Evolutionary conservation across 2,329 filamentous ascomycete species (phyloP), one percentile per base, ranked within the genome.

Genomic region (Trichoderma oligosporum): DNA sequence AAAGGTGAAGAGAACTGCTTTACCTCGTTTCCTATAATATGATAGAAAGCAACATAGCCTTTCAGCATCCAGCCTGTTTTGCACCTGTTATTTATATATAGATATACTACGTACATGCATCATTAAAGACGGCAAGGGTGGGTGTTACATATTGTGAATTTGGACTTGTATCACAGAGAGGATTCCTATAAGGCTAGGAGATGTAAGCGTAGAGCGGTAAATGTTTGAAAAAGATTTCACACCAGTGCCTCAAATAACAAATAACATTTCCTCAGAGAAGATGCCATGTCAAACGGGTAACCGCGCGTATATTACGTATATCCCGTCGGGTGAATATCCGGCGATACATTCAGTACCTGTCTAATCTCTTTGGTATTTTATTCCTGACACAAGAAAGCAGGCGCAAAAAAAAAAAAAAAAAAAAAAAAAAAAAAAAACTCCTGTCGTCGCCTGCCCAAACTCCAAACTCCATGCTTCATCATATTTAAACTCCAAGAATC

Each of bases 381-480:
- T n/a, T n/a, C n/a, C n/a, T n/a, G n/a, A n/a, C n/a, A n/a, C n/a
- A n/a, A n/a, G n/a, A n/a, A n/a, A n/a, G n/a, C n/a, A n/a, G n/a
- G n/a, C n/a, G n/a, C n/a, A n/a, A n/a, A n/a, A n/a, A n/a, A 4
- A 33, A 22, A 8, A 7, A 4, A 3, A 36, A 36, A 3, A 12
- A 16, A n/a, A 12, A 20, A 38, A 20, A 20, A 29, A 38, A 20
- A 12, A 5, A 5, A 14, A 38, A 2, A 4, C n/a, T n/a, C 6
- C n/a, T n/a, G 22, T 38, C 31, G 33, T 27, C n/a, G 7, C 51
- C 31, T 16, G 33, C 33, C 31, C 31, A 46, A 46, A 55, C 52
- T 55, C 52, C 51, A 46, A 55, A 55, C 52, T 29, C 52, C 52
- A 11, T 55, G 41, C 52, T 55, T 31, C 33, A 12, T 46, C 24